Evolutionary conservation across 164 flowering plant genomes (phyloP).

Genomic region (Amborella trichopoda): DNA sequence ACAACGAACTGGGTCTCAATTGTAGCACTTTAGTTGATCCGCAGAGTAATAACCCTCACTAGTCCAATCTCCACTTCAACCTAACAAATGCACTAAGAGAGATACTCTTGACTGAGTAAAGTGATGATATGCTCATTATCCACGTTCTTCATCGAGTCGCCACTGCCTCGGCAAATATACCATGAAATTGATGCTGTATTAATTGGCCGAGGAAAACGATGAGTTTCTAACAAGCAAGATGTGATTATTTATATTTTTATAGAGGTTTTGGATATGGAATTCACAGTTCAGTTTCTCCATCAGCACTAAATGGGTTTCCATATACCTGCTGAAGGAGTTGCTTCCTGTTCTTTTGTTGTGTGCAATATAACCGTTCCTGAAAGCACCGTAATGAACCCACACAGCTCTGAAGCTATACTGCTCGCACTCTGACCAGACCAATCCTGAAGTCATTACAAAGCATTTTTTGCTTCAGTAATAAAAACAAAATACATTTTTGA

Average conservation of each 20-base stretch:
- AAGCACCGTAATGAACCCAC: conserved; percentile 84
- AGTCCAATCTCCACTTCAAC: too few relatives aligned
- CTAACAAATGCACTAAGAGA: background rate
- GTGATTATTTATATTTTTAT: too few relatives aligned
- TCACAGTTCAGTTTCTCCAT: background rate
- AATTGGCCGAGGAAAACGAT: background rate
- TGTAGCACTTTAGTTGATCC: too few relatives aligned
- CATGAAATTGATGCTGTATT: conserved; percentile 54
- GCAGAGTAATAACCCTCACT: too few relatives aligned
- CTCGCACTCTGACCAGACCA: conserved; percentile 76
- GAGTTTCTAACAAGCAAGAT: too few relatives aligned
- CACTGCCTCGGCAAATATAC: conserved; percentile 21
- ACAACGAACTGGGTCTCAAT: too few relatives aligned
- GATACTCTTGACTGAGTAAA: conserved; percentile 29
- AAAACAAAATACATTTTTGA: too few relatives aligned
- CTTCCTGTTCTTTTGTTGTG: conserved; percentile 67
- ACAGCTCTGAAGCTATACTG: conserved; percentile 82
- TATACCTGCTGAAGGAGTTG: conserved; percentile 40
- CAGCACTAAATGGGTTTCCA: background rate
- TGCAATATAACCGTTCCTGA: conserved; percentile 88
- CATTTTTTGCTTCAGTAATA: too few relatives aligned
- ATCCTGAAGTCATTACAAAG: conserved; percentile 36
- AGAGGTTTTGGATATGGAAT: background rate
- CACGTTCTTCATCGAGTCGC: conserved; percentile 33
- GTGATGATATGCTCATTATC: conserved; percentile 46